Conservation (phyloP, 2,329 filamentous ascomycete species). For the Chaetomiaceae sp. region DNA sequence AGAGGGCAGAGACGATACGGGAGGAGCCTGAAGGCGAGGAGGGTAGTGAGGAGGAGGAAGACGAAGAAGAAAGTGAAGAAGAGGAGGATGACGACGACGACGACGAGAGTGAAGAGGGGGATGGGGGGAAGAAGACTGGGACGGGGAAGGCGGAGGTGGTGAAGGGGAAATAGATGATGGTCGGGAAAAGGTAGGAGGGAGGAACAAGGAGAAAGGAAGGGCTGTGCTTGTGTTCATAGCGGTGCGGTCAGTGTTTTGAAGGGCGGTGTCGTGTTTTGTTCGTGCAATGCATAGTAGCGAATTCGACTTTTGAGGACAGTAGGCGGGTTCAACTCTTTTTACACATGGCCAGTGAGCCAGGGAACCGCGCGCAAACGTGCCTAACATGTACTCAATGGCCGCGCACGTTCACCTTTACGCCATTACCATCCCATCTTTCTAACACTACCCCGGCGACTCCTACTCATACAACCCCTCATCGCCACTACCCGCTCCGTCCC, state of each 20-base stretch:
- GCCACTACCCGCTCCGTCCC: conserved; percentile 51
- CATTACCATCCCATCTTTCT: neutral
- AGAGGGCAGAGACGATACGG: conserved; percentile 38
- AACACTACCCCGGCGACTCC: conserved; percentile 9
- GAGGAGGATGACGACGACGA: conserved; percentile 23
- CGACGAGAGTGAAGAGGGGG: conserved; percentile 28
- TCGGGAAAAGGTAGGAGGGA: neutral
- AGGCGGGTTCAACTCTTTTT: too few species aligned
- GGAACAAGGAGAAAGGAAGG: neutral
- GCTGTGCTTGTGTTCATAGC: too few species aligned
- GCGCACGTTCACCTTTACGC: neutral
- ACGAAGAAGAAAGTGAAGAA: conserved; percentile 28
- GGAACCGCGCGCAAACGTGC: too few species aligned
- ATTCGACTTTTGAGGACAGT: too few species aligned
- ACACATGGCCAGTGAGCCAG: too few species aligned
- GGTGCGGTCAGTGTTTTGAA: too few species aligned
- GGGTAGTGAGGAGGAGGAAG: conserved; percentile 26
- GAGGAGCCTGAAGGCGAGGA: conserved; percentile 38
- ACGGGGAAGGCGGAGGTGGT: neutral
- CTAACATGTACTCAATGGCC: too few species aligned
- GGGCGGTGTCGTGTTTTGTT: too few species aligned
- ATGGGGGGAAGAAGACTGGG: conserved; percentile 21
- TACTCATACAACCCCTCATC: conserved; percentile 54
- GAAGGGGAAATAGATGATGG: neutral
- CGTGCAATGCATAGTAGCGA: too few species aligned